Percentiles rank a stretch among this genome's conserved stretches.
These are phyloP conservation scores for Cercospora berteroae DNA, from an alignment of 2,329 filamentous ascomycete genomes.

Conservation along the genomic window DNA sequence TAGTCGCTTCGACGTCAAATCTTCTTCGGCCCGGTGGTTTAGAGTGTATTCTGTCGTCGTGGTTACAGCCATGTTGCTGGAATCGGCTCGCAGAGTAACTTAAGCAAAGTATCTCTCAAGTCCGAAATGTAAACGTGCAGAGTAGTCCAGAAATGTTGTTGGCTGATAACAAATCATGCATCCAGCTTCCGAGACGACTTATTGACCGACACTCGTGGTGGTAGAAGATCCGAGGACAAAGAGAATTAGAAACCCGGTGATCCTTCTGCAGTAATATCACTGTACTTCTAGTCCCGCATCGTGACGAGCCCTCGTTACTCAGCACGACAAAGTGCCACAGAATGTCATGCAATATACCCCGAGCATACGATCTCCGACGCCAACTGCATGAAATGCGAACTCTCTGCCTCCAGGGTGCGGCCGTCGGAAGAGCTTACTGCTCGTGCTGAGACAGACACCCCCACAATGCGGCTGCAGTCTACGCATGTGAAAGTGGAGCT, in stretches of 20 bases:
- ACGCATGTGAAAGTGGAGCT: conserved; percentile 7
- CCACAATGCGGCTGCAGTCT: neutral
- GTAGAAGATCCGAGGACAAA: neutral
- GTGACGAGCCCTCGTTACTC: neutral
- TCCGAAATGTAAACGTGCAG: neutral
- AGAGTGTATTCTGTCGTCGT: neutral
- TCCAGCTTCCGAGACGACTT: neutral
- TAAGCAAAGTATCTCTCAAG: neutral
- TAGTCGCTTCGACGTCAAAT: neutral
- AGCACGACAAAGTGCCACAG: neutral
- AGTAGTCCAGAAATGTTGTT: neutral
- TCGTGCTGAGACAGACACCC: neutral
- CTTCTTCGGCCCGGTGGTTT: neutral
- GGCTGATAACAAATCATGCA: neutral
- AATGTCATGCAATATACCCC: neutral
- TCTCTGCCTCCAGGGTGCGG: neutral
- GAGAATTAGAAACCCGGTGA: neutral
- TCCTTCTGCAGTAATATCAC: neutral
- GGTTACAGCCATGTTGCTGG: neutral
- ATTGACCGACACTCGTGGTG: neutral
- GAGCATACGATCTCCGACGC: neutral
- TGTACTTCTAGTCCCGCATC: neutral
- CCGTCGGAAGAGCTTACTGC: neutral
- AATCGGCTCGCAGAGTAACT: neutral
- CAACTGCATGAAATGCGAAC: conserved; percentile 2